Evolutionary conservation across 257 asterid genomes (phyloP).

Genomic region (Haberlea rhodopensis): DNA sequence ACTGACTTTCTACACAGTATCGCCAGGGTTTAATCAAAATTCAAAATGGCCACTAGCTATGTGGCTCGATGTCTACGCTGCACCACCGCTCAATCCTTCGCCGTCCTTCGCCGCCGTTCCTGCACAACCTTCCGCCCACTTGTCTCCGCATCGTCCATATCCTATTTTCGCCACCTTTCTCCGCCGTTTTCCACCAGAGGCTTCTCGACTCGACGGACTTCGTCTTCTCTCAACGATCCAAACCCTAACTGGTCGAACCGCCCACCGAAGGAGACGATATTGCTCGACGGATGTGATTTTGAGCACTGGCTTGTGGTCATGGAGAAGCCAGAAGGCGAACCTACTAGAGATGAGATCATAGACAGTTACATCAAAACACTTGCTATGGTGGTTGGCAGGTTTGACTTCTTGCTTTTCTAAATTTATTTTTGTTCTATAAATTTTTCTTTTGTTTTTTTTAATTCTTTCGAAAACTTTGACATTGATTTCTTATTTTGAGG

Average conservation of each 20-base stretch:
- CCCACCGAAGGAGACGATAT: conserved; percentile 89
- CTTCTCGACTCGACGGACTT: conserved; percentile 56
- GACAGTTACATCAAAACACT: conserved; percentile 72
- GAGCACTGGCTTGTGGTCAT: conserved; percentile 95
- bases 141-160: conserved; percentile 33
- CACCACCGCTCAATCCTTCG: conserved; percentile 36
- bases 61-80: conserved; percentile 50
- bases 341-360: conserved; percentile 75
- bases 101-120: conserved; percentile 38
- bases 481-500: neutral
- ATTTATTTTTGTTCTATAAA: no score
- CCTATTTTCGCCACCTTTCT: conserved; percentile 32
- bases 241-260: conserved; percentile 94
- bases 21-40: conserved; percentile 41
- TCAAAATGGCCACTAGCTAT: conserved; percentile 64
- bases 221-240: conserved; percentile 75
- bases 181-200: conserved; percentile 45
- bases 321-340: conserved; percentile 33
- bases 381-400: conserved; percentile 82
- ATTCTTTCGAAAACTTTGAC: neutral
- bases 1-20: neutral
- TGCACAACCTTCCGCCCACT: conserved; percentile 58
- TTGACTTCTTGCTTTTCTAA: neutral
- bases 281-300: conserved; percentile 95
- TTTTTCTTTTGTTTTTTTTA: neutral